phyloP scores from a whole-genome alignment of 352 stramenopile genomes.

The Globisporangium spinosum region DNA sequence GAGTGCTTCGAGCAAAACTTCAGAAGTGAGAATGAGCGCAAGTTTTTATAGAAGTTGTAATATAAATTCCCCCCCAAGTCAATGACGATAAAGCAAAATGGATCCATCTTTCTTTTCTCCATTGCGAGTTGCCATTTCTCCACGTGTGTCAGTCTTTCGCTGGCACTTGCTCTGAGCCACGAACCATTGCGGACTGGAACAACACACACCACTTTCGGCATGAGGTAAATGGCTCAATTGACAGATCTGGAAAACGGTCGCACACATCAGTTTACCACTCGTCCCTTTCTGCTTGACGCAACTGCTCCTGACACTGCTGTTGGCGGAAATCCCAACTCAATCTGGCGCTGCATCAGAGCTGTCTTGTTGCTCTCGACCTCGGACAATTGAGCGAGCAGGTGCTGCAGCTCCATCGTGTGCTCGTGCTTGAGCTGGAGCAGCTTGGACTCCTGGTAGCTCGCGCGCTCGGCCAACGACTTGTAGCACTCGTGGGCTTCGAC shows the following conservation, averaged over 20 bases:
- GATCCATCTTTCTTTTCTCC: background rate
- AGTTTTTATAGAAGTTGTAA: constrained; percentile 18
- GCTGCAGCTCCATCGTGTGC: constrained; percentile 53
- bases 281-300: constrained; percentile 21
- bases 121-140: background rate
- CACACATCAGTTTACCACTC: background rate
- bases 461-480: constrained; percentile 48
- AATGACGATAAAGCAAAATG: background rate
- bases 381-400: constrained; percentile 60
- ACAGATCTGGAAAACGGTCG: background rate
- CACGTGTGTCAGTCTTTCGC: background rate
- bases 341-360: constrained; percentile 49
- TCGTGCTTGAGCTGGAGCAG: constrained; percentile 57
- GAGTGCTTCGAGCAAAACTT: background rate
- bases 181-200: constrained; percentile 1
- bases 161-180: background rate
- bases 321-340: constrained; percentile 29
- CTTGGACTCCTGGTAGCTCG: constrained; percentile 36
- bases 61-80: constrained; percentile 8
- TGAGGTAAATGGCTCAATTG: background rate
- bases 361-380: constrained; percentile 71
- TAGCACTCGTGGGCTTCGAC: constrained; percentile 73
- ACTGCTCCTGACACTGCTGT: constrained; percentile 8
- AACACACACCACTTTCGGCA: background rate
- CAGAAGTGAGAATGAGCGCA: constrained; percentile 3